Conservation (phyloP, 2,329 filamentous ascomycete species). For the Fusarium miscanthi region DNA sequence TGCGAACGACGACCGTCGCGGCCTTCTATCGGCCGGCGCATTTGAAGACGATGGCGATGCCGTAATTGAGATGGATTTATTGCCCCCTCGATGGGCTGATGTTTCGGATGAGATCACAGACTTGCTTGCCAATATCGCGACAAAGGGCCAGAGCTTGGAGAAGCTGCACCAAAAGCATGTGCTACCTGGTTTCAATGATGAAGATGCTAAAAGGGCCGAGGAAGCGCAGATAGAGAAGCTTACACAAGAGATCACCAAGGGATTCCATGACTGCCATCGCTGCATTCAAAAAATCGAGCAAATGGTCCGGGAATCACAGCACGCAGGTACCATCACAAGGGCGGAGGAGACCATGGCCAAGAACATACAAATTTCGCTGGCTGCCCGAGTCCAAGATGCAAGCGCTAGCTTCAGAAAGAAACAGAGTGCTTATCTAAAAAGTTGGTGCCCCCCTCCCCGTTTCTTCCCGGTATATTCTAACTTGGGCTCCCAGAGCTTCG, state of each 20-base stretch:
- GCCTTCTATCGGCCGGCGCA: conserved; percentile 83
- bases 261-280: conserved; percentile 90
- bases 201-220: conserved; percentile 86
- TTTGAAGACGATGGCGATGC: conserved; percentile 91
- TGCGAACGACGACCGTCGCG: conserved; percentile 69
- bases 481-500: conserved; percentile 70
- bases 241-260: conserved; percentile 88
- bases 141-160: conserved; percentile 85
- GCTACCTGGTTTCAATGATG: conserved; percentile 94
- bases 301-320: conserved; percentile 85
- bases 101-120: conserved; percentile 94
- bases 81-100: conserved; percentile 96
- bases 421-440: conserved; percentile 95
- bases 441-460: conserved; percentile 57
- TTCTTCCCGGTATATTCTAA: conserved; percentile 2
- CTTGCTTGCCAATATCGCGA: conserved; percentile 80
- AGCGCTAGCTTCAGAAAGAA: conserved; percentile 96
- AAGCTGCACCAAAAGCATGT: conserved; percentile 97
- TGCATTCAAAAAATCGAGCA: conserved; percentile 88
- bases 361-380: conserved; percentile 94
- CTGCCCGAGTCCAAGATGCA: conserved; percentile 87
- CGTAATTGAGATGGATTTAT: conserved; percentile 97
- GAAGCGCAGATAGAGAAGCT: conserved; percentile 90
- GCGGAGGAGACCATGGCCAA: conserved; percentile 96
- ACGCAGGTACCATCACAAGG: conserved; percentile 76